A percentile compares a stretch with the other conserved stretches of the same genome.
Evolutionary conservation across 371 early-diverging fungal species (phyloP).

Genomic region (Funneliformis caledonium): DNA sequence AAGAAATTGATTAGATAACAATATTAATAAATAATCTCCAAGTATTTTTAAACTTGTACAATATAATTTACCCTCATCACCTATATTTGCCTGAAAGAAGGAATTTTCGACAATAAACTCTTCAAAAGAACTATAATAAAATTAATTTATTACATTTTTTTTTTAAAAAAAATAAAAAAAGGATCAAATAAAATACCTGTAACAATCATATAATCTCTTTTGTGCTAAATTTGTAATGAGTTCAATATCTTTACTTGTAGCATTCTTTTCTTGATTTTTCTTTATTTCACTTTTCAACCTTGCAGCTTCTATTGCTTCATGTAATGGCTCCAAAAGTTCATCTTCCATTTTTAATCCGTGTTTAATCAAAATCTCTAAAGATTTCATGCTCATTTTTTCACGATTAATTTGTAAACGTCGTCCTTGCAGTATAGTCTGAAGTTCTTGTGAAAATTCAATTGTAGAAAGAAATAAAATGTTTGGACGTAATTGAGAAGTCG

Average conservation of each 20-base stretch:
- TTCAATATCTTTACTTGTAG: not conserved
- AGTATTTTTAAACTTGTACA: not conserved
- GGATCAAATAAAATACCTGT: not conserved
- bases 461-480: not conserved
- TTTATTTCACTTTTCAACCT: not conserved
- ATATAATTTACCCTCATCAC: not conserved
- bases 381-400: not conserved
- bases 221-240: not conserved
- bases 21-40: not conserved
- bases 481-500: not conserved
- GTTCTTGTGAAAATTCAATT: not conserved
- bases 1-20: not conserved
- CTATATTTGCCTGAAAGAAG: not conserved
- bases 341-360: not conserved
- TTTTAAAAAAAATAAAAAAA: not conserved
- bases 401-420: not conserved
- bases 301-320: not conserved
- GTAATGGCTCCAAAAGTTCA: not conserved
- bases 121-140: not conserved
- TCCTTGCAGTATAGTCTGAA: not conserved
- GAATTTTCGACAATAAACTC: not conserved
- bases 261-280: not conserved
- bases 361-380: not conserved
- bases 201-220: not conserved
- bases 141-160: not conserved